Conservation (phyloP, 2,329 filamentous ascomycete species). For the Pseudogymnoascus sp. region DNA sequence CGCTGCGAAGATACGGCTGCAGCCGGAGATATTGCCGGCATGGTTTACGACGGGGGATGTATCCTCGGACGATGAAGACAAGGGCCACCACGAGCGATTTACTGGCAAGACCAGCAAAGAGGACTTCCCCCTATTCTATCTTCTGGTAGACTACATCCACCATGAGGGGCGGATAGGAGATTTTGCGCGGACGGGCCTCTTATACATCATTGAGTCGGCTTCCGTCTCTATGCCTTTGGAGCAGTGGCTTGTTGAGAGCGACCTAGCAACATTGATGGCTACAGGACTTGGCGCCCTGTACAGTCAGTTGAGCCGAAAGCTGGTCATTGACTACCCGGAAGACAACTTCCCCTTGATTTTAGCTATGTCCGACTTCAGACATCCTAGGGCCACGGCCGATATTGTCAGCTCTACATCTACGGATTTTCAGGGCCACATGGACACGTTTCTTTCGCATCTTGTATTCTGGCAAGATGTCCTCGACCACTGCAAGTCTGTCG, state of each 20-base stretch:
- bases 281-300: conserved; percentile 77
- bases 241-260: conserved; percentile 95
- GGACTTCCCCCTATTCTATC: conserved; percentile 92
- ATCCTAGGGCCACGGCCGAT: conserved; percentile 59
- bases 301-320: conserved; percentile 62
- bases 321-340: conserved; percentile 69
- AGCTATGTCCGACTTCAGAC: conserved; percentile 79
- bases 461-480: conserved; percentile 98
- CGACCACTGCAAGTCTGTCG: conserved; percentile 85
- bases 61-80: conserved; percentile 27
- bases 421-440: conserved; percentile 76
- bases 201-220: conserved; percentile 93
- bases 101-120: conserved; percentile 79
- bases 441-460: conserved; percentile 89
- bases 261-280: conserved; percentile 93
- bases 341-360: conserved; percentile 75
- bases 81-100: conserved; percentile 56
- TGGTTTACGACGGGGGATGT: conserved; percentile 69
- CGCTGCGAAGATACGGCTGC: conserved; percentile 87
- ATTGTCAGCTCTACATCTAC: conserved; percentile 65
- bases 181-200: conserved; percentile 84
- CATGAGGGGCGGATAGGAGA: conserved; percentile 91
- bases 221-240: conserved; percentile 75
- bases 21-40: conserved; percentile 75
- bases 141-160: conserved; percentile 93